Evolutionary conservation across 1,139 yeast genomes (phyloP), one percentile per base, ranked within the genome.

Genomic region (Lodderomyces parapsilosis): DNA sequence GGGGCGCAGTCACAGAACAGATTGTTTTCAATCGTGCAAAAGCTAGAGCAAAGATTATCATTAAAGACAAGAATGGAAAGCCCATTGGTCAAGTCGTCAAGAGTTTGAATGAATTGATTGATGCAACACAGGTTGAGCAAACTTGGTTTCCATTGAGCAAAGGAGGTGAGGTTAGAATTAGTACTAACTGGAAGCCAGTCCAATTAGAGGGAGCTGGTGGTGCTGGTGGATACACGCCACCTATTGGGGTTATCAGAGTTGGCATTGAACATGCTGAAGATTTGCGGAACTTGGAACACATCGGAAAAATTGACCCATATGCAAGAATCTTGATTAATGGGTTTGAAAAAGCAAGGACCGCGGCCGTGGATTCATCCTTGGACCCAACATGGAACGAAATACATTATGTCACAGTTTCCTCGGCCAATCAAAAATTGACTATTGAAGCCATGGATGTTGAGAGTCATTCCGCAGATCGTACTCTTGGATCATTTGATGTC

Each of bases 361-460:
- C 78, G 41, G 79, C 86, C n/a, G 62, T 74, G 44, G 83, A 80
- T 19, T 78, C 85, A 17, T 81, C 88, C 2, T 71, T 83, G 55
- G 73, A 85, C 51, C 99, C 99, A 11, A 80, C 81, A 9, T 94
- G 91, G 88, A 83, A 90, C 59, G 93, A 90, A 62, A 74, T 86
- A 2, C 73, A 88, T 43, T 93, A 89, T 62, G 80, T 88, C 33
- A 83, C 96, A 6, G 78, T 93, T 19, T 78, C 94, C 11, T 85
- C 90, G 38, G 80, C 90, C 32, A 83, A 83, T 58, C 98, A 91
- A 62, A 83, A 78, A 56, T 66, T 91, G 51, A 82, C 90, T 2
- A 62, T 94, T 43, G 98, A 93, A 63, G 95, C 82, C 9, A 87
- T 93, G 96, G 98, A 91, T 65, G 86, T 85, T 38, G 95, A 91